phyloP scores from a whole-genome alignment of 257 asterid species.

The Orobanche coerulescens region DNA sequence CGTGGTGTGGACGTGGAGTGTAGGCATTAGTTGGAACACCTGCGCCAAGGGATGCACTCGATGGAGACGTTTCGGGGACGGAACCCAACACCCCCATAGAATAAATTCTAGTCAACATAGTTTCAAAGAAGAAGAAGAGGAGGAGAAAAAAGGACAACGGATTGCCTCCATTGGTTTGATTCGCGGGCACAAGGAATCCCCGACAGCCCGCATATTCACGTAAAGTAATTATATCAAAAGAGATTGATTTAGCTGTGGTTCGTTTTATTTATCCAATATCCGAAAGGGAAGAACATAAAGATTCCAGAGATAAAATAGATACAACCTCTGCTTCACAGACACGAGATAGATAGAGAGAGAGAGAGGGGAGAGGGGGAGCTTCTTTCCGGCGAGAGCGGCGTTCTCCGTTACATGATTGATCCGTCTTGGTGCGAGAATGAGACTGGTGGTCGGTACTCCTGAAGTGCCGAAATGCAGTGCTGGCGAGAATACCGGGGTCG shows the following conservation, averaged over 20 bases:
- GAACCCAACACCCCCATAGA: no score
- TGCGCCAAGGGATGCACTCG: no score
- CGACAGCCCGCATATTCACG: constrained; percentile 1
- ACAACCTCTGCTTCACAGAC: constrained; percentile 7
- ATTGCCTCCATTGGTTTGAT: constrained; percentile 9
- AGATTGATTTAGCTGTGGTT: constrained; percentile 7
- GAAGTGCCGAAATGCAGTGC: constrained; percentile 25
- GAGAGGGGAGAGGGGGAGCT: constrained; percentile 19
- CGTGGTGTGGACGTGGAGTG: no score
- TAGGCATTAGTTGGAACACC: no score
- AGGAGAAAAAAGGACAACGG: constrained; percentile 18
- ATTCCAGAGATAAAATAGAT: constrained; percentile 15
- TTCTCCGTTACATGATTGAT: constrained; percentile 20
- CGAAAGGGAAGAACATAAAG: background rate
- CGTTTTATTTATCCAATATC: constrained; percentile 1
- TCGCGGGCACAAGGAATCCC: background rate
- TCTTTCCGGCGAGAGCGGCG: constrained; percentile 14
- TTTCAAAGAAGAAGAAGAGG: background rate
- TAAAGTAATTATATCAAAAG: background rate
- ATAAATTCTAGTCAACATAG: no score
- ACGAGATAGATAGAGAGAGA: constrained; percentile 15
- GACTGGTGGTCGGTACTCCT: constrained; percentile 23
- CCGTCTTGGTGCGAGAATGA: constrained; percentile 29
- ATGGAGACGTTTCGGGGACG: no score
- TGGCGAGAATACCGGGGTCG: constrained; percentile 19